Conservation (phyloP, 805 yeast genomes). For the Candida succiphila region DNA sequence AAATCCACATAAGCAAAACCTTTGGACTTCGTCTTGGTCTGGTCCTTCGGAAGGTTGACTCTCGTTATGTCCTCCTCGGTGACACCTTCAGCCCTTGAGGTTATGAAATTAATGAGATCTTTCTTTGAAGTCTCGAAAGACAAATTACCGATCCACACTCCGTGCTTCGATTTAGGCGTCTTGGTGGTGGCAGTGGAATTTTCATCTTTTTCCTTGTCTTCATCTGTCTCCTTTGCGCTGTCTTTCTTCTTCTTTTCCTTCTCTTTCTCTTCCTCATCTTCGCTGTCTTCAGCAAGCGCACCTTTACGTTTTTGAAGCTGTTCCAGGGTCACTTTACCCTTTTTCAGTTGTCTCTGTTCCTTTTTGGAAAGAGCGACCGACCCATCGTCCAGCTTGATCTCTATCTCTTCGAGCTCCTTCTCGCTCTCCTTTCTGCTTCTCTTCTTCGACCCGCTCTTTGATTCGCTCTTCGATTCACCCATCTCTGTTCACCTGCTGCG, state of each 20-base stretch:
- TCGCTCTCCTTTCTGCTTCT: conserved; percentile 10
- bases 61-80: conserved; percentile 56
- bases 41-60: conserved; percentile 68
- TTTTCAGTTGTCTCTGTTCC: conserved; percentile 77
- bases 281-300: conserved; percentile 5
- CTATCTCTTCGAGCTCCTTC: conserved; percentile 42
- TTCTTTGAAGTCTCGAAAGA: conserved; percentile 76
- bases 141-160: conserved; percentile 93
- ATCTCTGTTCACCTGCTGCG: no score
- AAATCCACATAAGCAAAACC: conserved; percentile 93
- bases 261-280: conserved; percentile 17
- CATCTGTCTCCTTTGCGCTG: conserved; percentile 13
- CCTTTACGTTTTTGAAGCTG: conserved; percentile 32
- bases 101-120: conserved; percentile 57
- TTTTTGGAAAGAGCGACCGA: conserved; percentile 78
- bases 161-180: conserved; percentile 40
- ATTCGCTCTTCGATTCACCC: conserved; percentile 3
- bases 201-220: conserved; percentile 19
- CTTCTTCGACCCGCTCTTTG: conserved; percentile 8
- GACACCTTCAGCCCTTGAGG: conserved; percentile 46
- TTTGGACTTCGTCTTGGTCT: conserved; percentile 54
- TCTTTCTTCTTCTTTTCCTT: conserved; percentile 15
- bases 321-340: conserved; percentile 56
- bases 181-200: conserved; percentile 4
- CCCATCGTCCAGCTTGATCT: conserved; percentile 57